Conservation (phyloP, 371 early-diverging fungal species). For the Syncephalis fuscata region DNA sequence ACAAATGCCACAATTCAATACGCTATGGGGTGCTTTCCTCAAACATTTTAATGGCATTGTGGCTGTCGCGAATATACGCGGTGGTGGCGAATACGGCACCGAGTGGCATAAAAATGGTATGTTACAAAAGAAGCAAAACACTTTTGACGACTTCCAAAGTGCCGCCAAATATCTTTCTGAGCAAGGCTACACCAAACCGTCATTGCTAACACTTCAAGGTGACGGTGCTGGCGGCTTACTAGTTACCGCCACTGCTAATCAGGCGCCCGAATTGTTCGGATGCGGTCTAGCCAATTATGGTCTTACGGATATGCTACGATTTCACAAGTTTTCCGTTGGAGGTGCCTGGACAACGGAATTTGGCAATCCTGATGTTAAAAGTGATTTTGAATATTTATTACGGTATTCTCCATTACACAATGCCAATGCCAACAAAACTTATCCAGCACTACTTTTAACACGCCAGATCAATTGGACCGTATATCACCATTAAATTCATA, state of each 20-base stretch:
- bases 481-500: slow-evolving; percentile 29
- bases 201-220: slow-evolving; percentile 39
- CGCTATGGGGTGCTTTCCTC: slow-evolving; percentile 21
- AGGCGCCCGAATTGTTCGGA: slow-evolving; percentile 33
- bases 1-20: slow-evolving; percentile 25
- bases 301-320: slow-evolving; percentile 31
- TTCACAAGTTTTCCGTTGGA: slow-evolving; percentile 38
- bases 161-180: slow-evolving; percentile 21
- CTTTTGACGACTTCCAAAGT: slow-evolving; percentile 27
- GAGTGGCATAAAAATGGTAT: slow-evolving; percentile 24
- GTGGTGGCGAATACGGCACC: slow-evolving; percentile 29
- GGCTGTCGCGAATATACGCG: slow-evolving; percentile 22
- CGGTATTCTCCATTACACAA: slow-evolving; percentile 50
- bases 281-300: slow-evolving; percentile 25
- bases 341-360: slow-evolving; percentile 27
- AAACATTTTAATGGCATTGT: slow-evolving; percentile 21
- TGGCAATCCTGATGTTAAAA: slow-evolving; percentile 23
- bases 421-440: slow-evolving; percentile 17
- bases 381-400: slow-evolving; percentile 19
- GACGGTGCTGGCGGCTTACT: slow-evolving; percentile 51
- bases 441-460: slow-evolving; percentile 24
- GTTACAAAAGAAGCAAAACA: slow-evolving; percentile 20
- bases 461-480: slow-evolving; percentile 26
- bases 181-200: slow-evolving; percentile 18
- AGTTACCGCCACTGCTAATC: slow-evolving; percentile 17